Evolutionary conservation across 768 basidiomycete species (phyloP), one percentile per base, ranked within the genome.

Genomic region (Mycena sanguinolenta): DNA sequence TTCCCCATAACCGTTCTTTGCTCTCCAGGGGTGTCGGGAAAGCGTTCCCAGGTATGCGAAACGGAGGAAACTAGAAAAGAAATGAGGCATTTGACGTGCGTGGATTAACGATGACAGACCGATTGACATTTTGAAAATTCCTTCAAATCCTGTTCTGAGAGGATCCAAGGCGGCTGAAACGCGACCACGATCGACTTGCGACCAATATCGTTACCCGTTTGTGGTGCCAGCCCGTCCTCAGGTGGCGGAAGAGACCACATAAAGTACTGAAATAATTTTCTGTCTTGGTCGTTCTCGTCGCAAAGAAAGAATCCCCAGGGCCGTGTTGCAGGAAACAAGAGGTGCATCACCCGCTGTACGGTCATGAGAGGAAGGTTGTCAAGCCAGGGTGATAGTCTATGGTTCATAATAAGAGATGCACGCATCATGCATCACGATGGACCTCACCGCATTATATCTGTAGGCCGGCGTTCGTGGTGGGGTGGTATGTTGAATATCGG

Each of bases 141-240:
- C 73, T 83, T 80, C 70, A 91, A 80, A 74, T 90, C 88, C 69
- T 84, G 82, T n/a, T 77, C 74, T 14, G 87, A 87, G 49, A 91
- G 83, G 27, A 89, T 80, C 86, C 87, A 90, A 8, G 89, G 88
- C 3, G 90, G 87, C 75, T 90, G 89, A 71, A 87, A 87, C n/a
- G 85, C 89, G 49, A 91, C 76, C 4, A 89, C 76, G 23, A 90
- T 79, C 52, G 84, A 82, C 36, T 77, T 78, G 32, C 70, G 78
- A 52, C 76, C 75, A 34, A 79, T 77, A 36, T 73, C 63, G 53
- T 58, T 38, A 25, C 27, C 21, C 42, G 44, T 53, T 8, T 66
- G 71, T 17, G 64, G 73, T n/a, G 75, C 71, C 36, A 70, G 71
- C 14, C 77, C 78, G 3, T 75, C 66, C 5, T 74, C 58, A 25